phyloP scores from a whole-genome alignment of 352 stramenopile species.

The Phytopythium aichiense region DNA sequence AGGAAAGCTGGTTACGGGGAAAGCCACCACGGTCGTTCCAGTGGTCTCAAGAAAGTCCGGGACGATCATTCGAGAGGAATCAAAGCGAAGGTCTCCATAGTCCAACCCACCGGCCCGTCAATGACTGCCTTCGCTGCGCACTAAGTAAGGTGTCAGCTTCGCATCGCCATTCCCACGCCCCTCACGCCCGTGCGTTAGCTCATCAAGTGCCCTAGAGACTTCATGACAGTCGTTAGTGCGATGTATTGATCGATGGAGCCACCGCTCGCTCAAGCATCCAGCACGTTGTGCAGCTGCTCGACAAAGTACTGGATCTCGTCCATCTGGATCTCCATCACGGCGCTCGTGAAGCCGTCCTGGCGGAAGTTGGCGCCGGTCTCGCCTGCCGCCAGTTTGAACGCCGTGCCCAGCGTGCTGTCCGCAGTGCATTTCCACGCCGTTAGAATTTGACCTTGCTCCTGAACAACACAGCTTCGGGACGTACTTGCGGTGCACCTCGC shows the following conservation, averaged over 20 bases:
- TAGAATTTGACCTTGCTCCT: not conserved
- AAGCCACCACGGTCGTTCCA: not conserved
- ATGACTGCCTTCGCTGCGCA: not conserved
- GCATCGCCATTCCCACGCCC: too few relatives aligned
- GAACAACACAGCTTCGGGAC: slow-evolving; percentile 9
- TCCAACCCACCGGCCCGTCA: not conserved
- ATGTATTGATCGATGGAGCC: not conserved
- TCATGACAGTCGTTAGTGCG: not conserved
- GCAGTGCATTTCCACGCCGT: slow-evolving; percentile 2
- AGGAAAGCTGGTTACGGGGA: not conserved
- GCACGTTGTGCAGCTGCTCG: slow-evolving; percentile 92
- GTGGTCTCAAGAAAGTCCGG: not conserved
- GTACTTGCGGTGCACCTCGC: slow-evolving; percentile 88
- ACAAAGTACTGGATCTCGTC: slow-evolving; percentile 95
- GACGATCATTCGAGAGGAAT: not conserved
- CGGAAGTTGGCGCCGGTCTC: slow-evolving; percentile 91
- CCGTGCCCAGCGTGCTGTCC: slow-evolving; percentile 84
- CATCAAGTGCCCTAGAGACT: not conserved
- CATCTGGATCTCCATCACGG: slow-evolving; percentile 94
- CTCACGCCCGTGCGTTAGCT: not conserved
- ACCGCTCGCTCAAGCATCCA: slow-evolving; percentile 58
- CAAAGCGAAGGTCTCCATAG: not conserved
- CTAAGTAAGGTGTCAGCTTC: not conserved
- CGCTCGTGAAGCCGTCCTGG: slow-evolving; percentile 95
- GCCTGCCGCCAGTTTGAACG: slow-evolving; percentile 92